Evolutionary conservation across 495 filamentous ascomycete genomes (phyloP).

Genomic region (Neurospora terricola): DNA sequence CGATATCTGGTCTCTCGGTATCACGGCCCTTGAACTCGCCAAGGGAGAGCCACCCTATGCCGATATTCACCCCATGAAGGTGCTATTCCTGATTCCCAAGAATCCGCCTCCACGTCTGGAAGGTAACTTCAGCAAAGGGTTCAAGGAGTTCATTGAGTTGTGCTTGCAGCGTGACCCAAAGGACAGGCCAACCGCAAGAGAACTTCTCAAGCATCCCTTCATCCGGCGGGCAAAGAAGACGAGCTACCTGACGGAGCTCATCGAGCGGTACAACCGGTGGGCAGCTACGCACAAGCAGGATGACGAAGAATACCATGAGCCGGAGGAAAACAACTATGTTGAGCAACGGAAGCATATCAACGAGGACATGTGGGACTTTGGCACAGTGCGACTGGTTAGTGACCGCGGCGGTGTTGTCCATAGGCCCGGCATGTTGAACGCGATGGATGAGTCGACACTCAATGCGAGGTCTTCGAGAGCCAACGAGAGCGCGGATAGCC

Average conservation of each 20-base stretch:
- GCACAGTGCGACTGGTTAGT: constrained; percentile 67
- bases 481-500: constrained; percentile 35
- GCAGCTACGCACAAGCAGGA: constrained; percentile 59
- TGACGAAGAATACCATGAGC: constrained; percentile 36
- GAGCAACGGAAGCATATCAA: constrained; percentile 35
- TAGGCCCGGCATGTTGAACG: constrained; percentile 43
- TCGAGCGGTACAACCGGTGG: constrained; percentile 84
- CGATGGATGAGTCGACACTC: constrained; percentile 63
- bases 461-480: constrained; percentile 50
- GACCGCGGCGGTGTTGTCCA: constrained; percentile 40
- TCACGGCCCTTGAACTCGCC: constrained; percentile 89
- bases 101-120: constrained; percentile 76
- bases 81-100: constrained; percentile 93
- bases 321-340: constrained; percentile 25
- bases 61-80: constrained; percentile 98
- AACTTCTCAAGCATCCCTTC: constrained; percentile 83
- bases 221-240: constrained; percentile 83
- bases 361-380: constrained; percentile 93
- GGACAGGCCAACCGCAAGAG: constrained; percentile 77
- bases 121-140: constrained; percentile 77
- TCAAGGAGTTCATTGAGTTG: constrained; percentile 89
- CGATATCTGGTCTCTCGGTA: constrained; percentile 98
- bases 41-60: constrained; percentile 91
- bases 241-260: constrained; percentile 82
- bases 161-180: constrained; percentile 82